Base-by-base conservation (phyloP, 1,284 basidiomycete genomes). In the Microbotryomycetes sp. region DNA sequence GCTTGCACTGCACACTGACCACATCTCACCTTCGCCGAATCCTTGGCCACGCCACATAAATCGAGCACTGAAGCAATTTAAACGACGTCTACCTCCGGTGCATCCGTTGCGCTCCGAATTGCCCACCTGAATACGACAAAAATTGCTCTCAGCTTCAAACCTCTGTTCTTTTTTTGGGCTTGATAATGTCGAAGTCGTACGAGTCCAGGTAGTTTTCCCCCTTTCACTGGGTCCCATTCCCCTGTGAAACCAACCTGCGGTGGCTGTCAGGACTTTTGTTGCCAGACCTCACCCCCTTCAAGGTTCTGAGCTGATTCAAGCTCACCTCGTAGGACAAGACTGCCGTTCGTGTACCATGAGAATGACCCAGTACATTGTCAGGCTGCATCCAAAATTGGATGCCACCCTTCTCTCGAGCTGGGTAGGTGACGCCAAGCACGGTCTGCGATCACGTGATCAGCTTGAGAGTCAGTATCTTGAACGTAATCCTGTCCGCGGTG, bases 121-220 rank as follows among this genome's bases (percentile, higher is more conserved):
- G 36, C 36, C 12, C 36, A 42, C n/a, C n/a, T n/a, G n/a, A n/a
- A n/a, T n/a, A n/a, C n/a, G n/a, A n/a, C n/a, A n/a, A n/a, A n/a
- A n/a, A n/a, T n/a, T n/a, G n/a, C n/a, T n/a, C n/a, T n/a, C n/a
- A n/a, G n/a, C n/a, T n/a, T n/a, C n/a, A n/a, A n/a, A n/a, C n/a
- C n/a, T n/a, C n/a, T n/a, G n/a, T n/a, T 42, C 36, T 9, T 19
- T 19, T 42, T 42, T 42, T 42, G 36, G 19, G 36, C 36, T 42
- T n/a, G n/a, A n/a, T n/a, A n/a, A n/a, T n/a, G n/a, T n/a, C n/a
- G n/a, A n/a, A n/a, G n/a, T n/a, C n/a, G 1, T 48, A 54, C 6
- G 6, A 69, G 56, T 1, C 70, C 70, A 3, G 70, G 70, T 6
- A 71, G 63, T 50, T 71, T 71, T 49, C 70, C 70, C 7, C 65